A percentile compares a stretch with the other conserved stretches of the same genome.
These are phyloP conservation scores for Larix sibirica DNA, from an alignment of 83 land plant species.

Conservation along the genomic window DNA sequence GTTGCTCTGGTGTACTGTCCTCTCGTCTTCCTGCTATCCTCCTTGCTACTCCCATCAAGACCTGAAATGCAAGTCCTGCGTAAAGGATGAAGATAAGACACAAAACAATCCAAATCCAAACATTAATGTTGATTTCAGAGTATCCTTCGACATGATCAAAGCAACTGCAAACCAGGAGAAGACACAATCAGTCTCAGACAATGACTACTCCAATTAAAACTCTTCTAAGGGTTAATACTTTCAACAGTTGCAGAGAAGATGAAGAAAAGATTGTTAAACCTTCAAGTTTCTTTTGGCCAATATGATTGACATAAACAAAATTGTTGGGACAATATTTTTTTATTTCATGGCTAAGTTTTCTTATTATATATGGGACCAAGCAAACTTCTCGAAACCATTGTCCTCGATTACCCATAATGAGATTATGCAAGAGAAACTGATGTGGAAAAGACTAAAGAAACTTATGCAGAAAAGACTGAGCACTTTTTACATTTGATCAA, in stretches of 20 bases:
- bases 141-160: conserved; percentile 67
- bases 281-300: too few species aligned
- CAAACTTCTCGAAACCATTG: not conserved
- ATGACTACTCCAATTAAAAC: too few species aligned
- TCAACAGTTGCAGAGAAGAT: too few species aligned
- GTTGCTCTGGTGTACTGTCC: too few species aligned
- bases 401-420: not conserved
- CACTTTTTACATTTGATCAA: not conserved
- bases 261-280: too few species aligned
- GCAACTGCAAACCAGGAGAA: conserved; percentile 72
- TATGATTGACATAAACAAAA: not conserved
- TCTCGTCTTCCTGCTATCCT: too few species aligned
- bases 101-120: conserved; percentile 65
- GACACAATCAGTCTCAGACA: too few species aligned
- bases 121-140: conserved; percentile 60
- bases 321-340: not conserved
- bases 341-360: not conserved
- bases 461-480: too few species aligned
- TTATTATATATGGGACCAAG: not conserved
- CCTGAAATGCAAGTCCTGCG: conserved; percentile 71
- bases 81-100: conserved; percentile 56
- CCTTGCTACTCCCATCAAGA: too few species aligned
- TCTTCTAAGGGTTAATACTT: too few species aligned
- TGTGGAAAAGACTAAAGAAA: not conserved
- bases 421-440: too few species aligned